phyloP scores from a whole-genome alignment of 345 rosid genomes.

The Euphorbia peplus region DNA sequence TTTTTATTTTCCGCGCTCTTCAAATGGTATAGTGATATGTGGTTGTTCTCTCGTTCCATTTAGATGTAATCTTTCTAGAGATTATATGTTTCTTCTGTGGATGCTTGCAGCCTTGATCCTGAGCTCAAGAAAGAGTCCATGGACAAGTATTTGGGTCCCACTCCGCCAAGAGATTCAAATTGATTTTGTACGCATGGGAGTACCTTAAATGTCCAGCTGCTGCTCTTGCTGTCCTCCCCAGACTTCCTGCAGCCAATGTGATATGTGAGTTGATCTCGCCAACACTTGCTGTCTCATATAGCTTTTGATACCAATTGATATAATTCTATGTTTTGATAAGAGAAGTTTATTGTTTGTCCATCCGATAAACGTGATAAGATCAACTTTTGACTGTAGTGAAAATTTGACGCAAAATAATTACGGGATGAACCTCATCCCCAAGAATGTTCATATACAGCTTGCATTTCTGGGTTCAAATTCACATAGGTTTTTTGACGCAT shows the following conservation, averaged over 20 bases:
- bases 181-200: constrained; percentile 10
- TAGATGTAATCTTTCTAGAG: neutral
- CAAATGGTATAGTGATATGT: neutral
- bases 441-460: neutral
- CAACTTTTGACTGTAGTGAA: neutral
- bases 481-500: neutral
- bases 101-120: constrained; percentile 84
- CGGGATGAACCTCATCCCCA: neutral
- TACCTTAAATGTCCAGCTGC: neutral
- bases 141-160: constrained; percentile 88
- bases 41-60: neutral
- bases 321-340: neutral
- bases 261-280: constrained; percentile 17
- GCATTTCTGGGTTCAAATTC: neutral
- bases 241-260: neutral
- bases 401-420: neutral
- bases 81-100: constrained; percentile 6
- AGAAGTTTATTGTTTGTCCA: neutral
- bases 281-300: neutral
- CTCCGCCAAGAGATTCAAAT: constrained; percentile 36
- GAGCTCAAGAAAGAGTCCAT: constrained; percentile 94
- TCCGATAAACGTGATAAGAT: neutral
- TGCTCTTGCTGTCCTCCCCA: neutral
- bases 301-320: neutral
- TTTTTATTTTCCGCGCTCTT: constrained; percentile 2